phyloP scores from a whole-genome alignment of 192 early-diverging fungal genomes.

The Lunasporangiospora selenospora region DNA sequence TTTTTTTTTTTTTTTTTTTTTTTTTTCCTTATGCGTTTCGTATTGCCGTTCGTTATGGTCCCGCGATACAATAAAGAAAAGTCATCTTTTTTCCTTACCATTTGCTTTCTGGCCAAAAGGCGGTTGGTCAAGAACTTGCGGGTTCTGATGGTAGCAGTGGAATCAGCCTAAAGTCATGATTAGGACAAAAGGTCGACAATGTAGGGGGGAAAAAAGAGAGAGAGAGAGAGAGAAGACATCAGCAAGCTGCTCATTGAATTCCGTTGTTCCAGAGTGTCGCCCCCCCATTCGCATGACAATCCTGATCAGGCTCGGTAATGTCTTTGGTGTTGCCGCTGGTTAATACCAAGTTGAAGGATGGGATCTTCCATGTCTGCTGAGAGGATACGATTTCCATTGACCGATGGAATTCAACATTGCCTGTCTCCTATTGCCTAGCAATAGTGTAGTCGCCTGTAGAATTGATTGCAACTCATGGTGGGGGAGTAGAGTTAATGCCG shows the following conservation, averaged over 20 bases:
- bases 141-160: slow-evolving; percentile 94
- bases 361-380: too few relatives aligned
- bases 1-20: slow-evolving; percentile 56
- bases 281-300: neutral
- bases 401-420: too few relatives aligned
- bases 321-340: too few relatives aligned
- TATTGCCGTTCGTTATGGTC: slow-evolving; percentile 79
- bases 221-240: slow-evolving; percentile 1
- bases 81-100: slow-evolving; percentile 77
- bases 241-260: neutral
- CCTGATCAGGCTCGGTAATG: too few relatives aligned
- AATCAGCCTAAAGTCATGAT: slow-evolving; percentile 53
- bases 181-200: too few relatives aligned
- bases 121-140: slow-evolving; percentile 99
- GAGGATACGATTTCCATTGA: too few relatives aligned
- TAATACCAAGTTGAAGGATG: too few relatives aligned
- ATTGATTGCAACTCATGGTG: slow-evolving; percentile 2
- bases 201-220: neutral
- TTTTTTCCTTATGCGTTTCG: neutral
- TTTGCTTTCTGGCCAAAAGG: slow-evolving; percentile 96
- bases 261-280: neutral
- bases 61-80: slow-evolving; percentile 87
- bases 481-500: too few relatives aligned
- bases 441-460: too few relatives aligned
- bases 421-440: too few relatives aligned